These are phyloP conservation scores for Neoconidiobolus thromboides DNA, from an alignment of 371 early-diverging fungal genomes.

Conservation along the genomic window DNA sequence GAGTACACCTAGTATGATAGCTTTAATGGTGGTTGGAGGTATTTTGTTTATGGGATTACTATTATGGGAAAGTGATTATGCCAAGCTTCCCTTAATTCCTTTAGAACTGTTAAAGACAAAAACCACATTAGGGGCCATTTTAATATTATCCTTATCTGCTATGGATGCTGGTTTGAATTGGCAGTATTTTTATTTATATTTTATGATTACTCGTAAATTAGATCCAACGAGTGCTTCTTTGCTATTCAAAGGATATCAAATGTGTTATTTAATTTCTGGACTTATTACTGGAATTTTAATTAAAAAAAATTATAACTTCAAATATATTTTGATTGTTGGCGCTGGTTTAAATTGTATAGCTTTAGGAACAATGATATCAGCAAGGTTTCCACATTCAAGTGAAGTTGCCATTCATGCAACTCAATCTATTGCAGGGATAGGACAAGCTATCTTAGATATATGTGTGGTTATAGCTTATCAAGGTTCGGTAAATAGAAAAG, in stretches of 20 bases:
- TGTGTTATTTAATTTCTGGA: not conserved
- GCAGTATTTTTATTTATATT: not conserved
- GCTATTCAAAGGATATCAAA: not conserved
- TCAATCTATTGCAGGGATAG: slow-evolving; percentile 21
- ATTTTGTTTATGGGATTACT: not conserved
- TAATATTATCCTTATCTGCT: not conserved
- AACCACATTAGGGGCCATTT: not conserved
- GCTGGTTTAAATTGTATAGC: slow-evolving; percentile 15
- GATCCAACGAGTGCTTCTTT: not conserved
- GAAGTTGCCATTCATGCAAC: slow-evolving; percentile 20
- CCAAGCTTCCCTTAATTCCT: not conserved
- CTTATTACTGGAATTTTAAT: not conserved
- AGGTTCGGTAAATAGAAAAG: not conserved
- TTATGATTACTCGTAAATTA: not conserved
- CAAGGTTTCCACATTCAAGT: slow-evolving; percentile 17
- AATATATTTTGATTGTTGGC: slow-evolving; percentile 11
- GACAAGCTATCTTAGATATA: slow-evolving; percentile 20
- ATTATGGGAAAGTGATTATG: not conserved
- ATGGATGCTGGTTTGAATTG: not conserved
- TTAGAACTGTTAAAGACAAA: not conserved
- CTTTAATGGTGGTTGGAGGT: not conserved
- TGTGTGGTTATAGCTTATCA: slow-evolving; percentile 4
- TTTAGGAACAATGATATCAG: slow-evolving; percentile 23
- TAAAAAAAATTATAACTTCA: not conserved
- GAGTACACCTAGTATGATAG: not conserved